Conservation (phyloP, 148 eudicot species). For the Diospyros kaki region DNA sequence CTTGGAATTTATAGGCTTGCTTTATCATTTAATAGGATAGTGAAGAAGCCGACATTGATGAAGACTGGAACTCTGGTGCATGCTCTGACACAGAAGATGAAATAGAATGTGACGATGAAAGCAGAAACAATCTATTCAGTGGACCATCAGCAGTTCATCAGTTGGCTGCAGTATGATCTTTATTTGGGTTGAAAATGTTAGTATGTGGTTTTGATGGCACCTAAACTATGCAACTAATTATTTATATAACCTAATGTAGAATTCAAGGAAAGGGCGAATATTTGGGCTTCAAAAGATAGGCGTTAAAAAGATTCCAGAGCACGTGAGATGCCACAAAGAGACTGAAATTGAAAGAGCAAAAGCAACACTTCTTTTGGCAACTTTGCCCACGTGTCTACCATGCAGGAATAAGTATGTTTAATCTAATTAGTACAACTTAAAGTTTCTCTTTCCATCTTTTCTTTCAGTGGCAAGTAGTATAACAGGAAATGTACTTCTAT, state of each 20-base stretch:
- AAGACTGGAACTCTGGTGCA: slow-evolving; percentile 58
- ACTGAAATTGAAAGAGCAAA: slow-evolving; percentile 95
- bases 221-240: slow-evolving; percentile 11
- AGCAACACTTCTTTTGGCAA: slow-evolving; percentile 74
- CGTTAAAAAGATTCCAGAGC: slow-evolving; percentile 75
- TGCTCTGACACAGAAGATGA: slow-evolving; percentile 73
- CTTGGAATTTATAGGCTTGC: slow-evolving; percentile 15
- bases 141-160: slow-evolving; percentile 44
- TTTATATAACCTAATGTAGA: slow-evolving; percentile 35
- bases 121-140: slow-evolving; percentile 31
- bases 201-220: slow-evolving; percentile 8
- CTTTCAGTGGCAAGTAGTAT: neutral
- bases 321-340: slow-evolving; percentile 82
- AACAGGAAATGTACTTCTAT: slow-evolving; percentile 13
- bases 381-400: slow-evolving; percentile 90
- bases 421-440: neutral
- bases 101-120: slow-evolving; percentile 62
- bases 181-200: neutral
- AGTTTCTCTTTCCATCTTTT: neutral
- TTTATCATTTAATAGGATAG: slow-evolving; percentile 49
- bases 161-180: slow-evolving; percentile 72
- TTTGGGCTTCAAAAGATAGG: slow-evolving; percentile 92
- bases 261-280: slow-evolving; percentile 69
- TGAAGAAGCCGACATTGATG: slow-evolving; percentile 57
- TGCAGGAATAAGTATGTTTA: slow-evolving; percentile 77